Evolutionary conservation across 257 asterid species (phyloP), one percentile per base, ranked within the genome.

Genomic region (Datura wrightii): DNA sequence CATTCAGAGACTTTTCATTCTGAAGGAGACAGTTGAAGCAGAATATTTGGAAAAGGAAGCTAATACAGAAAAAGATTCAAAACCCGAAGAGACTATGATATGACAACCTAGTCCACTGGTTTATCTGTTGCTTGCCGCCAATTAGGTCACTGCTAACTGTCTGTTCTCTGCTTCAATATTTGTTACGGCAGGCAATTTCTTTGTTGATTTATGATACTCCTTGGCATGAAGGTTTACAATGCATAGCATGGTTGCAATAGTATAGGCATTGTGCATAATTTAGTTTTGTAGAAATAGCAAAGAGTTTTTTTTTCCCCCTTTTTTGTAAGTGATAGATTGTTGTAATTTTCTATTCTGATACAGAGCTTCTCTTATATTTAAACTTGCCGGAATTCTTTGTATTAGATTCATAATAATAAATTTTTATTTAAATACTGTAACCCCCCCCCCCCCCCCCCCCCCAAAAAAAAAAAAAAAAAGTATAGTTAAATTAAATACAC

Each of bases 1-100:
- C 78, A 93, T 96, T 69, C 98, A 96, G 90, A 92, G 99, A 82
- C 98, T 96, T 37, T 91, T 88, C 90, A 91, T 96, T 86, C 93
- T 96, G 11, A 92, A 94, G 90, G 97, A 94, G 84, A 94, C 95
- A 54, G 90, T 96, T 8, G 99, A 96, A 89, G 92, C 86, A 81
- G 99, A 96, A 90, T 96, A 96, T 91, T 89, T 96, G 95, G 94
- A 91, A 86, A 83, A 79, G 58, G 86, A 87, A 81, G 85, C 60
- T 53, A 86, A 87, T 18, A 60, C 88, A 50, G 92, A 86, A 83
- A 85, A 84, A 6, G 87, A 86, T 34, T 78, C 18, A 3, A 71
- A 86, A 44, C 24, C 87, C 1, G 94, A 90, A 65, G 92, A 89
- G 41, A 62, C 52, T 7, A 15, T 52, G 34, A 78, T 44, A 82